Evolutionary conservation across 148 eudicot genomes (phyloP), one percentile per base, ranked within the genome.

Genomic region (Camellia sinensis): DNA sequence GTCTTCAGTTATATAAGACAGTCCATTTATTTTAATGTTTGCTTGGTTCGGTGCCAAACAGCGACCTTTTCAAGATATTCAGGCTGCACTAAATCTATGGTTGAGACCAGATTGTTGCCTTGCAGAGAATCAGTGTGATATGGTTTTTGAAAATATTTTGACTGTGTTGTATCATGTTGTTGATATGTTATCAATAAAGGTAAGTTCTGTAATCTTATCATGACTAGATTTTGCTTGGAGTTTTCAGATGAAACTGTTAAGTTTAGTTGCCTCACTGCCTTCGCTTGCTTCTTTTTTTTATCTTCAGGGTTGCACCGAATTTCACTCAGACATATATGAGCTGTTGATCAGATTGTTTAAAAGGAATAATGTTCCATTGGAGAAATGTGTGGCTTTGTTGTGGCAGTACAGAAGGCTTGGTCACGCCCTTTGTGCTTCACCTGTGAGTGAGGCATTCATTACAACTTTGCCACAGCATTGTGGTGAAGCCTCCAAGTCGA

Each of bases 131-230:
- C 74, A 74, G 76, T 78, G 82, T 84, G 86, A 82, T 68, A 66
- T 62, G 76, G 87, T 82, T 80, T 86, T 60, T 76, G 90, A 85
- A 67, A 83, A 86, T 78, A 76, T 89, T 78, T 78, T 89, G 83
- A 82, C 59, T 82, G 73, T 93, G 86, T 82, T 94, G 83, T 89
- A 91, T 82, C 91, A 93, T 76, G 78, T 89, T 67, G 75, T 87
- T 78, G 99, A 96, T 87, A 86, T 96, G 84, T 75, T 92, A 87
- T 93, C 98, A 60, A 71, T 96, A 15, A 93, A 92, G 97, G 99
- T 96, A 71, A 65, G 67, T 66, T 78, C 72, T 73, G 22, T 59
- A 52, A 66, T 75, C 37, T 79, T 70, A 71, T 44, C 13, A 14
- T 18, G 68, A 12, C 75, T 80, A 22, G 52, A 41, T 80, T 71